Evolutionary conservation across 2,329 filamentous ascomycete species (phyloP).

Genomic region (Laburnicola sp.): DNA sequence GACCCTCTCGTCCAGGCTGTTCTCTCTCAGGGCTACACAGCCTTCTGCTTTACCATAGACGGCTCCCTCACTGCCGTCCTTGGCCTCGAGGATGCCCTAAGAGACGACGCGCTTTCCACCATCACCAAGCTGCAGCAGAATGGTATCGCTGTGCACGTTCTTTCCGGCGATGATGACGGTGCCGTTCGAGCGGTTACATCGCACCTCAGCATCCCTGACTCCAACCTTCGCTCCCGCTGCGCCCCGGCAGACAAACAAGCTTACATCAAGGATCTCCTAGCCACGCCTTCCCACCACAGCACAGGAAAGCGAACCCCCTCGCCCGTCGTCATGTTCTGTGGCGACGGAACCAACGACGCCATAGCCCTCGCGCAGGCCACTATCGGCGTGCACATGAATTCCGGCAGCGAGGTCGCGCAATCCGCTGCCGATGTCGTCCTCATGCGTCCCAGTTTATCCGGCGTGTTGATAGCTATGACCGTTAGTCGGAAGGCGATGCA

Average conservation of each 20-base stretch:
- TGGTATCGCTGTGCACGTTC: constrained; percentile 56
- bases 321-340: constrained; percentile 65
- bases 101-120: constrained; percentile 56
- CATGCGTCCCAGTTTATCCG: constrained; percentile 58
- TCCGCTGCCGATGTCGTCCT: constrained; percentile 71
- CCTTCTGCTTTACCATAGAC: constrained; percentile 60
- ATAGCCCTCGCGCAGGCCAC: constrained; percentile 69
- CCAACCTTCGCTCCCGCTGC: constrained; percentile 51
- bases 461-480: constrained; percentile 61
- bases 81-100: constrained; percentile 54
- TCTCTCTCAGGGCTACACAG: constrained; percentile 24
- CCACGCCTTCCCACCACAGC: neutral
- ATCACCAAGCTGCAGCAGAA: constrained; percentile 54
- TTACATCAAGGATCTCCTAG: constrained; percentile 51
- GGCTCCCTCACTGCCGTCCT: constrained; percentile 50
- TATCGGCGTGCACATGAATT: constrained; percentile 70
- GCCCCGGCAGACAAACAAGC: constrained; percentile 58
- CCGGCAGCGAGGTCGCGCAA: constrained; percentile 62
- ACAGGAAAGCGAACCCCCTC: constrained; percentile 2
- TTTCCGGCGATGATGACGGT: constrained; percentile 60
- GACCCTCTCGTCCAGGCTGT: constrained; percentile 48
- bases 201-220: constrained; percentile 36
- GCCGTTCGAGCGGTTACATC: constrained; percentile 54
- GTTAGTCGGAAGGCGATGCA: constrained; percentile 50
- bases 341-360: constrained; percentile 83